Evolutionary conservation across 495 filamentous ascomycete species (phyloP).

Genomic region (Extremus antarcticus): DNA sequence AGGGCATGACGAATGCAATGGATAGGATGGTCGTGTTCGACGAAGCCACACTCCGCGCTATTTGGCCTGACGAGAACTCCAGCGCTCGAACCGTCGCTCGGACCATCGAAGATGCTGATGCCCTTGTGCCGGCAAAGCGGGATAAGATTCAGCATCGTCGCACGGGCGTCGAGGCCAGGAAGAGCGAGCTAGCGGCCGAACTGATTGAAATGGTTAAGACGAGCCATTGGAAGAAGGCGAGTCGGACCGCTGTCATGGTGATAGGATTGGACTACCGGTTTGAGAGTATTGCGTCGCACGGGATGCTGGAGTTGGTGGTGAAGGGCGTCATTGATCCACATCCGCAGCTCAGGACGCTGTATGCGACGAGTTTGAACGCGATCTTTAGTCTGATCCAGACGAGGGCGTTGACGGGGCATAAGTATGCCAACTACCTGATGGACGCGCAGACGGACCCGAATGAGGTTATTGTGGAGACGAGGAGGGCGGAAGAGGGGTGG

Average conservation of each 20-base stretch:
- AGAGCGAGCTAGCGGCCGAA: conserved; percentile 66
- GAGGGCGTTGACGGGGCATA: conserved; percentile 74
- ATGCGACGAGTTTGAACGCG: conserved; percentile 65
- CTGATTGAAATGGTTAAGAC: conserved; percentile 64
- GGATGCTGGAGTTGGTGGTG: conserved; percentile 75
- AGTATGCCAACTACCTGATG: conserved; percentile 71
- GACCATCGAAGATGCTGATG: conserved; percentile 33
- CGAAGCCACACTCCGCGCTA: conserved; percentile 54
- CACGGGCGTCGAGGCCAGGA: conserved; percentile 65
- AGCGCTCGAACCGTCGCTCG: conserved; percentile 18
- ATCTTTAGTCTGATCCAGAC: conserved; percentile 76
- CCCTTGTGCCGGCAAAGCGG: conserved; percentile 59
- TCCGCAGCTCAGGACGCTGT: conserved; percentile 71
- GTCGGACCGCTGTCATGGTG: conserved; percentile 75
- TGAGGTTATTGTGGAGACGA: conserved; percentile 61
- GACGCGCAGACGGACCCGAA: conserved; percentile 65
- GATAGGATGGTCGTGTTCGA: conserved; percentile 84
- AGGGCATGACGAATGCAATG: conserved; percentile 79
- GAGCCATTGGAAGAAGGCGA: conserved; percentile 94
- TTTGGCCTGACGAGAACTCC: conserved; percentile 43
- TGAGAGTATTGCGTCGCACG: conserved; percentile 68
- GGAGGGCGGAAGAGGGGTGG: conserved; percentile 60
- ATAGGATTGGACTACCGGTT: conserved; percentile 82
- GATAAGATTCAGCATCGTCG: conserved; percentile 63
- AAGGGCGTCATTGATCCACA: conserved; percentile 81